Evolutionary conservation across 139 green algal genomes (phyloP).

Genomic region (Dunaliella sp.): DNA sequence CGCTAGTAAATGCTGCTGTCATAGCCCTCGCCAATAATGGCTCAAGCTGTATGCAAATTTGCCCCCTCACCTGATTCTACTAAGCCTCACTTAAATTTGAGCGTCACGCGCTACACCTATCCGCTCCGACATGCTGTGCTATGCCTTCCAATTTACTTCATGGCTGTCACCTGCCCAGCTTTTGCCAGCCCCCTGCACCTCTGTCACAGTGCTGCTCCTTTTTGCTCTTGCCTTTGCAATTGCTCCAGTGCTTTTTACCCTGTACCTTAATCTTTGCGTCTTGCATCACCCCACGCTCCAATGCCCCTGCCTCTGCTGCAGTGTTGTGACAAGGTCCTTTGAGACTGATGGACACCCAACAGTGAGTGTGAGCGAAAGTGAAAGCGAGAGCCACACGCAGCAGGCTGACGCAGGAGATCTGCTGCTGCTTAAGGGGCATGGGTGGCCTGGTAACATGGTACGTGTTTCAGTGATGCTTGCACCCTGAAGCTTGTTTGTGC

Average conservation of each 20-base stretch:
- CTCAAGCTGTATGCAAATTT: too few relatives aligned
- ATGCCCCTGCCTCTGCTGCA: neutral
- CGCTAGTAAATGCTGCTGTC: too few relatives aligned
- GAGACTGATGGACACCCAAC: neutral
- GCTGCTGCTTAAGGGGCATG: neutral
- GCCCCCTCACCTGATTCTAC: too few relatives aligned
- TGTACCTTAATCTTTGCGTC: neutral
- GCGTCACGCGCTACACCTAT: too few relatives aligned
- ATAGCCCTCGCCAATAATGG: too few relatives aligned
- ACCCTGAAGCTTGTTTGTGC: neutral
- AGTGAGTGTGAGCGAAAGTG: neutral
- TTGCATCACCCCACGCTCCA: neutral
- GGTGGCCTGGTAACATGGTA: neutral
- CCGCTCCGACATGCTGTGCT: too few relatives aligned
- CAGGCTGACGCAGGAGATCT: neutral
- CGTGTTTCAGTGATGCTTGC: neutral
- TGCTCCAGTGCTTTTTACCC: neutral
- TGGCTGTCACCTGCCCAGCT: neutral
- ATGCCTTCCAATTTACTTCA: too few relatives aligned
- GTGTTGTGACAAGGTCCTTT: neutral
- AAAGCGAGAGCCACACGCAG: neutral
- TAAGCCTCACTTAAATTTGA: too few relatives aligned
- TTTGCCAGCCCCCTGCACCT: too few relatives aligned
- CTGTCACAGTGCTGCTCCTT: neutral
- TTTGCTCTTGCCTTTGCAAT: neutral